Percentiles rank a stretch among this genome's conserved stretches.
Conservation (phyloP, 2,329 filamentous ascomycete genomes). For the Penicillium sp. region DNA sequence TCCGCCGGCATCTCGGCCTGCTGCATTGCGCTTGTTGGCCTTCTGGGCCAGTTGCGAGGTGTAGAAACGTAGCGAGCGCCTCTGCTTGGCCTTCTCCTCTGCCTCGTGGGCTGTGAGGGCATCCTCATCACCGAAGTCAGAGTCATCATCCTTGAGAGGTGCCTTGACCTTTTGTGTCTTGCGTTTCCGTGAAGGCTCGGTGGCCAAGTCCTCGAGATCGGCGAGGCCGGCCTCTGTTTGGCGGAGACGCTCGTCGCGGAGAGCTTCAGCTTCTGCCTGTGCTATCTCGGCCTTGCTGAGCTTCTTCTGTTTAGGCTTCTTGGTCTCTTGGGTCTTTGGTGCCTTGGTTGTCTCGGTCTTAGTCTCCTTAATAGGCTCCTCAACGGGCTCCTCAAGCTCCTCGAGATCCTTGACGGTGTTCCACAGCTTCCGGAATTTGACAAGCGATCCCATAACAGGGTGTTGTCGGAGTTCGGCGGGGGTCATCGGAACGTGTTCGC, state of each 20-base stretch:
- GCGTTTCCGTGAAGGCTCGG: constrained; percentile 49
- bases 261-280: constrained; percentile 54
- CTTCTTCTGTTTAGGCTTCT: constrained; percentile 44
- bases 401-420: constrained; percentile 66
- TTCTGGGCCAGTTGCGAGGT: constrained; percentile 97
- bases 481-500: constrained; percentile 60
- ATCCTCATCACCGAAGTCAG: constrained; percentile 92
- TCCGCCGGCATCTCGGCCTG: constrained; percentile 62
- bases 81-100: constrained; percentile 82
- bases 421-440: constrained; percentile 81
- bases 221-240: constrained; percentile 69
- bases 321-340: constrained; percentile 38
- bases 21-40: constrained; percentile 69
- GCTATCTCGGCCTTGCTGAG: constrained; percentile 51
- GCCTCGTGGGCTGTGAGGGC: constrained; percentile 72
- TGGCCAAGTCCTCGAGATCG: constrained; percentile 63
- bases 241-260: constrained; percentile 53
- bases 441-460: constrained; percentile 79
- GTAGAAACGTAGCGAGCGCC: constrained; percentile 94
- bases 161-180: constrained; percentile 37
- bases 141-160: constrained; percentile 53
- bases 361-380: constrained; percentile 22
- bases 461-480: constrained; percentile 84
- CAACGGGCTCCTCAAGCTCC: constrained; percentile 31
- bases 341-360: constrained; percentile 11